Conservation (phyloP, 2,329 filamentous ascomycete genomes). For the Parafenestella ontariensis region DNA sequence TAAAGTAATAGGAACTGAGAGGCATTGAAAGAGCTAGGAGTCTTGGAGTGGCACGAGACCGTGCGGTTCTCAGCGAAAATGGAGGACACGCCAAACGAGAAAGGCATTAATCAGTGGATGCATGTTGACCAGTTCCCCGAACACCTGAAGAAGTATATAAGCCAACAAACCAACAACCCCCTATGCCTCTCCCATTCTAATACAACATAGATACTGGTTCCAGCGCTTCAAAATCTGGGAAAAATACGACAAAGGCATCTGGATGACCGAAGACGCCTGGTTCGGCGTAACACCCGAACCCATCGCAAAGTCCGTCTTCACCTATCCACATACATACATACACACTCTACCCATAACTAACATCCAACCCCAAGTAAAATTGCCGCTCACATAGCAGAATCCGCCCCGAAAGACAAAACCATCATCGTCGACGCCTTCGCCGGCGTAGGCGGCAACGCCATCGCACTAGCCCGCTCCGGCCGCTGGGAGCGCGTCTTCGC, state of each 20-base stretch:
- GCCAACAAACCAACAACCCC: neutral
- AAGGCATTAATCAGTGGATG: slow-evolving; percentile 72
- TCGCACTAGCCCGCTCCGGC: slow-evolving; percentile 85
- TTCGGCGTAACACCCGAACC: slow-evolving; percentile 96
- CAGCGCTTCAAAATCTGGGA: slow-evolving; percentile 89
- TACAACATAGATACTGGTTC: slow-evolving; percentile 76
- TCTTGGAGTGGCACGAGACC: neutral
- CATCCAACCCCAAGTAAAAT: slow-evolving; percentile 64
- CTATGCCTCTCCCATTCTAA: slow-evolving; percentile 1
- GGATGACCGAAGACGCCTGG: slow-evolving; percentile 93
- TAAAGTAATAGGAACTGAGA: too few relatives aligned
- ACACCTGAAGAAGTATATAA: slow-evolving; percentile 80
- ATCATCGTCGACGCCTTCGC: slow-evolving; percentile 88
- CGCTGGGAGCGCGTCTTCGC: slow-evolving; percentile 86
- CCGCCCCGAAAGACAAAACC: slow-evolving; percentile 62
- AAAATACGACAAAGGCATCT: slow-evolving; percentile 84
- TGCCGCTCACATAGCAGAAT: slow-evolving; percentile 71
- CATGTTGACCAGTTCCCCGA: slow-evolving; percentile 74
- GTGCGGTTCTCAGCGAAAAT: slow-evolving; percentile 7
- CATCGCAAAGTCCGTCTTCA: slow-evolving; percentile 74
- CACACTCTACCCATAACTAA: slow-evolving; percentile 42
- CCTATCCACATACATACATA: too few relatives aligned
- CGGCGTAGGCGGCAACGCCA: slow-evolving; percentile 90
- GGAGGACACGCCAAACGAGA: slow-evolving; percentile 32
- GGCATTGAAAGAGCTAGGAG: neutral